Evolutionary conservation across 805 yeast genomes (phyloP), one percentile per base, ranked within the genome.

Genomic region (Candida koratica): DNA sequence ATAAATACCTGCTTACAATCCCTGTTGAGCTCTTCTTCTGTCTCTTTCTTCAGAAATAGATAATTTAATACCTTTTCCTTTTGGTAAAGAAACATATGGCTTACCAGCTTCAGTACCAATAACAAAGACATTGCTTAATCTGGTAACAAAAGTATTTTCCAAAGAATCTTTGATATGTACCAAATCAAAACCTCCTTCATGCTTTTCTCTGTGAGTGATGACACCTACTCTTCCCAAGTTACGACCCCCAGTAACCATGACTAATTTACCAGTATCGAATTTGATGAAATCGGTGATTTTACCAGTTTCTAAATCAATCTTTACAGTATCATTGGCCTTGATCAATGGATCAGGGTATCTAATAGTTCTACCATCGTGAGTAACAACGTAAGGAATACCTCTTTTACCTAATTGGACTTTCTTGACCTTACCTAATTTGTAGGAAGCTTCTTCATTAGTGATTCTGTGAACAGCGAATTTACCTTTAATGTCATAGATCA

Each of bases 361-460:
- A 78, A 90, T 75, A 67, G 98, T 90, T 82, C 98, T 89, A 74
- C 98, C 97, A 67, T 90, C 98, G 82, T 90, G 98, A 66, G 98
- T 90, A 57, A 90, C 97, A 64, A 85, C 83, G 84, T 86, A 90
- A 65, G 98, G 98, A 61, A 90, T 79, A 67, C 96, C 96, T 77
- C 81, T 87, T 84, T 90, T 93, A 73, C 98, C 97, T 67, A 89
- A 79, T 77, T 87, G 95, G 53, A 90, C 96, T 72, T 84, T 87
- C 84, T 87, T 93, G 60, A 90, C 97, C 79, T 89, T 90, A 65
- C 86, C 97, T 67, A 90, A 84, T 77, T 90, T 90, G 93, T 93
- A 90, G 55, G 89, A 69, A 61, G 96, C 96, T 79, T 90, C 98
- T 74, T 90, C 97, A 55, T 87, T 93, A 55, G 96, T 85, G 76